Base-by-base conservation (phyloP, 441 rosid genomes). In the Raphanus hybrid region DNA sequence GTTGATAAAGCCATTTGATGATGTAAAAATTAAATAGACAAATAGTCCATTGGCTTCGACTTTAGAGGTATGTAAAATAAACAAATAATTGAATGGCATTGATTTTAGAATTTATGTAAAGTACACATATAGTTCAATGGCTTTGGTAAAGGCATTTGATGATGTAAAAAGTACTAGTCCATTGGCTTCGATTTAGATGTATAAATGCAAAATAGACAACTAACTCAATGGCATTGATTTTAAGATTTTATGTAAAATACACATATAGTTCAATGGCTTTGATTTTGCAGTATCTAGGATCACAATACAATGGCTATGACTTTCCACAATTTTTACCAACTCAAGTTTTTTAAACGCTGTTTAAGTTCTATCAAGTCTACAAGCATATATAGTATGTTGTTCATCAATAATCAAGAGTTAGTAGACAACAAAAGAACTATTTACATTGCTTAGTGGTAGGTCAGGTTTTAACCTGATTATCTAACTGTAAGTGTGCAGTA, bases 381-480 rank as follows among this genome's bases (percentile, higher is more conserved):
- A 41, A 0, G 48, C 48, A 41, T 2, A 41, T 9, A 41, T 23
- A 23, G 26, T 23, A 23, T 50, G 3, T 50, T 50, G 9, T 50
- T 50, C 57, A 73, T 43, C 48, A 66, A 67, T 16, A 59, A 37
- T 73, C 66, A 69, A 50, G 71, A 35, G 27, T 75, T 68, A 15
- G 10, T 54, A 11, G 20, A 14, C 63, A 61, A 41, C 34, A 61
- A 41, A 61, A 52, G 1, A 80, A 81, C 76, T 90, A 92, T 87
- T 84, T 87, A 88, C 96, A 94, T 71, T 94, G 96, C 76, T 87
- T 89, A 34, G 86, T 23, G 26, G 26, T 23, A 23, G 26, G 26
- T 23, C 26, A 23, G 26, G 26, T 23, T 23, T 23, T 23, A 23
- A 23, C 2, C 26, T 23, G 26, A 23, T 23, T 23, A 23, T 23